Evolutionary conservation across 2,329 filamentous ascomycete species (phyloP).

Genomic region (Phialocephala sp.): DNA sequence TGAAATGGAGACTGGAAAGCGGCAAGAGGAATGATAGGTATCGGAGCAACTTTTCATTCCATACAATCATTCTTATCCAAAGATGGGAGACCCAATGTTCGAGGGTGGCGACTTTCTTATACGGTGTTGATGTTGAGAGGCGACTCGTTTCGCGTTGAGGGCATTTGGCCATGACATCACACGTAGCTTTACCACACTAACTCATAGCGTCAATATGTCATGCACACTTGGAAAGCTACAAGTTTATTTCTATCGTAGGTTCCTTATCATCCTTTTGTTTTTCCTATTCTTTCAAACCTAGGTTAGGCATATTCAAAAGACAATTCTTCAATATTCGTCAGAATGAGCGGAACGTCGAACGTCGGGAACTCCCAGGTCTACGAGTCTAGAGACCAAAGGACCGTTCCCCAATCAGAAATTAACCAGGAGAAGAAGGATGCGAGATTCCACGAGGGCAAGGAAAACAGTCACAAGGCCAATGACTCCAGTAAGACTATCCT

Average conservation of each 20-base stretch:
- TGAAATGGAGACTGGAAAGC: background rate
- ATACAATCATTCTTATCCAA: background rate
- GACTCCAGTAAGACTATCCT: slow-evolving; percentile 68
- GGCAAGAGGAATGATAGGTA: background rate
- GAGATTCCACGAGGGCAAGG: slow-evolving; percentile 74
- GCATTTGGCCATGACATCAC: slow-evolving; percentile 24
- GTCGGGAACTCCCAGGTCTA: slow-evolving; percentile 72
- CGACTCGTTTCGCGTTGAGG: slow-evolving; percentile 10
- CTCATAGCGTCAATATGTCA: slow-evolving; percentile 19
- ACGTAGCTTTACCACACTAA: slow-evolving; percentile 11
- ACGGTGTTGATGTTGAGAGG: slow-evolving; percentile 6
- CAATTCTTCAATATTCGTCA: slow-evolving; percentile 6
- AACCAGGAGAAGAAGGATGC: slow-evolving; percentile 55
- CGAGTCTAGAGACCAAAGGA: slow-evolving; percentile 79
- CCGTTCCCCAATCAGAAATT: slow-evolving; percentile 57
- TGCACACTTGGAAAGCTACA: slow-evolving; percentile 1
- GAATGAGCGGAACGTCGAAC: slow-evolving; percentile 41
- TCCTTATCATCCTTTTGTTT: background rate
- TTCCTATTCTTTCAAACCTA: background rate
- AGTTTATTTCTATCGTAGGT: background rate
- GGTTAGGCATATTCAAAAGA: background rate
- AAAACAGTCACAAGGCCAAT: slow-evolving; percentile 68
- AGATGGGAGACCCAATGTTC: background rate
- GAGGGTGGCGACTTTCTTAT: background rate
- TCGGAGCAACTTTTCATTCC: background rate